Evolutionary conservation across 228 moss, liverwort and hornwort genomes (phyloP), one percentile per base, ranked within the genome.

Genomic region (Sphagnum fallax): DNA sequence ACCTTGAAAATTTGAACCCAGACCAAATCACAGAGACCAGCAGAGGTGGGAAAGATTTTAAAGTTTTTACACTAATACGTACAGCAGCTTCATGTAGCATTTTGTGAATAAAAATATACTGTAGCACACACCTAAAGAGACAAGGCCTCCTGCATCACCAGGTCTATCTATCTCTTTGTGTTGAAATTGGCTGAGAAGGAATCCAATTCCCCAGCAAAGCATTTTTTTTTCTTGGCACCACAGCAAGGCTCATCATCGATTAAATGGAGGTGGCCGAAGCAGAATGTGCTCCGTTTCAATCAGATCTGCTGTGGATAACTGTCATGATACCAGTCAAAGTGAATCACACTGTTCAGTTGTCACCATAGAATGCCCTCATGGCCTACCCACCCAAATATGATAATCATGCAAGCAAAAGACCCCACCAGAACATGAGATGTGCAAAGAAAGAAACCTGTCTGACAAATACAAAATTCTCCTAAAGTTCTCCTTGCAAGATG

Each of bases 281-380:
- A 88, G 80, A 74, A 85, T 81, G 64, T 88, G 88, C 80, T 88
- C 88, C 51, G 82, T 84, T 71, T 84, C 88, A 52, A 80, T 80
- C 14, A 74, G 82, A 66, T 85, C 82, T 69, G 88, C 80, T 57
- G 85, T 88, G 5, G 82, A 82, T 59, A 88, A 80, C 88, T 85
- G 50, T 6, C 14, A 49, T 10, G 10, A 13, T 10, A 64, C 13
- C 4, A 64, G 50, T 67, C 67, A 67, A 51, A 15, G 49, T 5
- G 50, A 16, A 49, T 67, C 67, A 68, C 52, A 53, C 9, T n/a
- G 48, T 14, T 3, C 5, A 58, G 58, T 47, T 52, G 14, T 65
- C 50, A 65, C 5, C 13, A 47, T 32, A 79, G 76, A 61, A 82
- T 76, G 82, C 53, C 6, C 64, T 50, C 53, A 47, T 16, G 62